phyloP scores from a whole-genome alignment of 2,329 filamentous ascomycete species.

The Penicillium fuscoglaucum region DNA sequence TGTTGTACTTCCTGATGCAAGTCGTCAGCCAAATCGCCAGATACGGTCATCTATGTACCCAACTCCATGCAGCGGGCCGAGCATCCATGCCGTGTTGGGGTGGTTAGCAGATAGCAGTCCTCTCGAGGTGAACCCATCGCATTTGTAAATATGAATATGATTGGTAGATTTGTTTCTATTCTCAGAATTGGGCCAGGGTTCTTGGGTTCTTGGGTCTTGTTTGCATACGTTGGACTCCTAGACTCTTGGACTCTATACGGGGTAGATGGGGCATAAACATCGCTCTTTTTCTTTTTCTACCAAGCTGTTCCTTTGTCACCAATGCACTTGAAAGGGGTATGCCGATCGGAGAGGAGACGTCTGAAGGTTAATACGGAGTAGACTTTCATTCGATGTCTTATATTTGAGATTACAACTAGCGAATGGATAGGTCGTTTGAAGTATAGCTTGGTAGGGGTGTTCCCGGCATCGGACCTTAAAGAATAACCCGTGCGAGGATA shows the following conservation, averaged over 20 bases:
- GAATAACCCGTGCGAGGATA: not conserved
- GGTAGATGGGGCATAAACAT: not conserved
- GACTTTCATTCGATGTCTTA: not conserved
- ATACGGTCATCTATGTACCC: constrained; percentile 15
- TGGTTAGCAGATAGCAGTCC: constrained; percentile 2
- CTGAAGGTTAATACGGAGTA: not conserved
- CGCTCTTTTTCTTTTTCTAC: not conserved
- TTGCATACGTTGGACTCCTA: not conserved
- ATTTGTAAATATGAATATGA: not conserved
- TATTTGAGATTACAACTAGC: not conserved
- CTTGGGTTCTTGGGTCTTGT: not conserved
- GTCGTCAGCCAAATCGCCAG: constrained; percentile 5
- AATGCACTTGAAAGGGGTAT: not conserved
- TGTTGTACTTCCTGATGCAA: constrained; percentile 10
- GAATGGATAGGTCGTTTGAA: not conserved
- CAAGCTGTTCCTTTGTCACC: not conserved
- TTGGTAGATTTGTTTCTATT: not conserved
- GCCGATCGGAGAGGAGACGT: constrained; percentile 1
- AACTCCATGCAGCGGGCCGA: constrained; percentile 23
- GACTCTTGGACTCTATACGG: not conserved
- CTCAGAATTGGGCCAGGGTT: not conserved
- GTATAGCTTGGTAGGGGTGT: not conserved
- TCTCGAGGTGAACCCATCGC: not conserved
- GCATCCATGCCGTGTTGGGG: constrained; percentile 17
- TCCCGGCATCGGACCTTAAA: not conserved